A percentile compares a stretch with the other conserved stretches of the same genome.
These are phyloP conservation scores for Paspalum vaginatum DNA, from an alignment of 176 grass and related monocot species.

Conservation along the genomic window DNA sequence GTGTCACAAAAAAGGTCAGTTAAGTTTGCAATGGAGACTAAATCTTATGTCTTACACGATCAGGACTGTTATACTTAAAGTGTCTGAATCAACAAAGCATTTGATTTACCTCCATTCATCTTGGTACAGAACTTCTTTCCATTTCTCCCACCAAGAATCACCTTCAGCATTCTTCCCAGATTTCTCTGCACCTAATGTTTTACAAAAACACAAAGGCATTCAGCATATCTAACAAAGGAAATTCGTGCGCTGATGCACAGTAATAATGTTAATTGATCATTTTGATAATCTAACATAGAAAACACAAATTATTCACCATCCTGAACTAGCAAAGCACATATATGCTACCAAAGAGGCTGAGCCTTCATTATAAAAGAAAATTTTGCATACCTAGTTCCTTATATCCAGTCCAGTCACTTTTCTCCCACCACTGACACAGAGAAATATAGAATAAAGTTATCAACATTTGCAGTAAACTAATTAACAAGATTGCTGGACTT, in stretches of 20 bases:
- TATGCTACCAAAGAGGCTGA: neutral
- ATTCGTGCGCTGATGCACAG: neutral
- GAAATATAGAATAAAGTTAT: slow-evolving; percentile 40
- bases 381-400: slow-evolving; percentile 84
- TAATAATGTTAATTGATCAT: neutral
- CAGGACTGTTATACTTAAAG: slow-evolving; percentile 5
- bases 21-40: neutral
- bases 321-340: slow-evolving; percentile 1
- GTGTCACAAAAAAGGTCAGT: neutral
- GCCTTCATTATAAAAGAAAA: slow-evolving; percentile 32
- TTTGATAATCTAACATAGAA: neutral
- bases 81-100: neutral
- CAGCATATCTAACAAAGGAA: neutral
- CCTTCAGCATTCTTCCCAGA: slow-evolving; percentile 85
- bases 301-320: neutral
- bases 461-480: slow-evolving; percentile 19
- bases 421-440: slow-evolving; percentile 96
- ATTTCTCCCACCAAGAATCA: slow-evolving; percentile 96
- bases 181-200: slow-evolving; percentile 78
- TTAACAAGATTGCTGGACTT: neutral
- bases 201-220: neutral
- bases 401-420: slow-evolving; percentile 98
- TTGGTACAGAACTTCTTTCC: slow-evolving; percentile 99
- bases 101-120: slow-evolving; percentile 91
- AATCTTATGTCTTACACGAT: neutral